These are phyloP conservation scores for Ophiostoma ulmi DNA, from an alignment of 2,329 filamentous ascomycete species.

Conservation along the genomic window DNA sequence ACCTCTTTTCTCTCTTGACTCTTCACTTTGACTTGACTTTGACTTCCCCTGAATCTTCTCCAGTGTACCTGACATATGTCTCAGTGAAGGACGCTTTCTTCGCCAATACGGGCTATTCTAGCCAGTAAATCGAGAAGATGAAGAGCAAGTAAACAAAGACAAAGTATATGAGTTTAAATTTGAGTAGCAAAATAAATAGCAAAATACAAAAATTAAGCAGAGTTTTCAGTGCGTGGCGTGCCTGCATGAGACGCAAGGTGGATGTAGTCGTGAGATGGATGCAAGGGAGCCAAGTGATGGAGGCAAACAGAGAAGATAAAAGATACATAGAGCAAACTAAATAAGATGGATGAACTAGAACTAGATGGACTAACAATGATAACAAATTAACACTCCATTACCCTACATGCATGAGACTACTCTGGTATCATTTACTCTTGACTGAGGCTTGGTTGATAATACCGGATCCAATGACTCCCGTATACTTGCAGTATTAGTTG, in stretches of 20 bases:
- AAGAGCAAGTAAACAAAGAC: background rate
- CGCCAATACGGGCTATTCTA: background rate
- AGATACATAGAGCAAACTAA: background rate
- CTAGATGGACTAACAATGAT: background rate
- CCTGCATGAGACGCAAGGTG: constrained; percentile 10
- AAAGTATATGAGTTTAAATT: background rate
- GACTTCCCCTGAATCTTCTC: constrained; percentile 1
- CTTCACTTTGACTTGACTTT: too few relatives aligned
- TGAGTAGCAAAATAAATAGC: background rate
- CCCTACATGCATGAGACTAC: background rate
- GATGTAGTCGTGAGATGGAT: background rate
- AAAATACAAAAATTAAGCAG: background rate
- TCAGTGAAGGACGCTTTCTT: background rate
- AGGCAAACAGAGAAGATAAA: background rate
- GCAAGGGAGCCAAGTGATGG: constrained; percentile 5
- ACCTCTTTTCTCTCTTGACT: background rate
- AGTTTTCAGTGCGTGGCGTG: constrained; percentile 8
- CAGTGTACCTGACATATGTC: constrained; percentile 15
- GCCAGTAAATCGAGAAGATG: background rate
- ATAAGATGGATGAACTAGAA: background rate
- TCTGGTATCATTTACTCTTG: background rate
- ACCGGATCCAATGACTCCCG: background rate
- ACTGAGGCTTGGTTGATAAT: background rate
- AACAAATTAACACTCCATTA: constrained; percentile 4
- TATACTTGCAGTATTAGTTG: background rate